phyloP scores from a whole-genome alignment of 768 basidiomycete genomes.

The Mycena rebaudengoi region DNA sequence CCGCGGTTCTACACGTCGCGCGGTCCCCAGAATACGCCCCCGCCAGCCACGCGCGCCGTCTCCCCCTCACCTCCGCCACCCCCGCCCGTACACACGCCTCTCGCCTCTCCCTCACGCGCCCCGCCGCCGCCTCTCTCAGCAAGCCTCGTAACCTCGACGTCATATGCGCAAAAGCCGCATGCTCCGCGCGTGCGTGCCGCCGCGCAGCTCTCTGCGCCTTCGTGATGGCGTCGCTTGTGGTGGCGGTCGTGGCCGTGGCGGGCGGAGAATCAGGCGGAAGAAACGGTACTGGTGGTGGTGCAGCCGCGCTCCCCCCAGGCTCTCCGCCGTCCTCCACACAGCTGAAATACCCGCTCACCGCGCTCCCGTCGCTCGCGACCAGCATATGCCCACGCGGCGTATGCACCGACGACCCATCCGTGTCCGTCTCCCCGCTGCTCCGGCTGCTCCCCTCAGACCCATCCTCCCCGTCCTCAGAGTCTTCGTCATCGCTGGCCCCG shows the following conservation, averaged over 20 bases:
- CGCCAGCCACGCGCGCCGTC: conserved; percentile 21
- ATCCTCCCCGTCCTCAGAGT: background rate
- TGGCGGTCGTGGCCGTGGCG: background rate
- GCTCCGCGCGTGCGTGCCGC: conserved; percentile 15
- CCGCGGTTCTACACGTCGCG: background rate
- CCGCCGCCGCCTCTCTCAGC: conserved; percentile 7
- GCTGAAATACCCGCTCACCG: conserved; percentile 26
- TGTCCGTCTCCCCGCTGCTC: background rate
- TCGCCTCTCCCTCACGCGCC: conserved; percentile 8
- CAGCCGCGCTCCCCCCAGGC: background rate
- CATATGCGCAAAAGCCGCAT: conserved; percentile 24
- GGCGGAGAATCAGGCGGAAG: background rate
- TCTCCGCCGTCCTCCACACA: conserved; percentile 14
- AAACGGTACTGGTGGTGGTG: background rate
- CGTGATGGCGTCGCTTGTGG: background rate
- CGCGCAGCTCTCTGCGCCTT: background rate
- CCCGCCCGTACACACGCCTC: conserved; percentile 18
- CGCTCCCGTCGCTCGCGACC: conserved; percentile 12
- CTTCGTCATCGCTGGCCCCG: background rate
- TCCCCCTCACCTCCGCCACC: conserved; percentile 16
- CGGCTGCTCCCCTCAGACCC: background rate
- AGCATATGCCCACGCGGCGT: conserved; percentile 16
- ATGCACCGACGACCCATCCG: conserved; percentile 29
- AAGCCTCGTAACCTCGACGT: conserved; percentile 16
- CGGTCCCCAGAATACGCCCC: background rate